phyloP scores from a whole-genome alignment of 257 asterid species.

The Henckelia pumila region DNA sequence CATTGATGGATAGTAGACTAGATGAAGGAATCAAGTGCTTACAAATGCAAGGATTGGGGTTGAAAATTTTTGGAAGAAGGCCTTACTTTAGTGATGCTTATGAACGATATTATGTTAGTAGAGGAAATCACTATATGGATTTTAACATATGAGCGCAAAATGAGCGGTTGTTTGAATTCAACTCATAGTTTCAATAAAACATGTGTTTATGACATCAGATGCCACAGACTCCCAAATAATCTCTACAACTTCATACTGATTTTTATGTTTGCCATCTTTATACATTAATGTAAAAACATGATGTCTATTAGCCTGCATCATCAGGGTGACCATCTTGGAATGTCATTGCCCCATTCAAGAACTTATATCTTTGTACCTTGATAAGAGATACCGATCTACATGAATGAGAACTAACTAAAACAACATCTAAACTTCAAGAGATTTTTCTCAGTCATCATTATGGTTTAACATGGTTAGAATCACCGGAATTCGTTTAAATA shows the following conservation, averaged over 20 bases:
- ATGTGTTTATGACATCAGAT: neutral
- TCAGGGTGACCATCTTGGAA: neutral
- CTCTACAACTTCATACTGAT: neutral
- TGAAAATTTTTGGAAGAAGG: neutral
- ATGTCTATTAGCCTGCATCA: neutral
- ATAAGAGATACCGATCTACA: neutral
- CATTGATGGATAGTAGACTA: conserved; percentile 16
- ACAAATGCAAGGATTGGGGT: neutral
- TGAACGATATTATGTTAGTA: neutral
- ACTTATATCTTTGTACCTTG: neutral
- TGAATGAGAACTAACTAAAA: neutral
- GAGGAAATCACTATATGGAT: neutral
- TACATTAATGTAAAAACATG: neutral
- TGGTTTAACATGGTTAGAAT: neutral
- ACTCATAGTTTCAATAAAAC: too few relatives aligned
- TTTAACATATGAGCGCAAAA: too few relatives aligned
- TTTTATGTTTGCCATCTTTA: too few relatives aligned
- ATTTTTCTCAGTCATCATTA: neutral
- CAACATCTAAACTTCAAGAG: neutral
- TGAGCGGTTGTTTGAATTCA: too few relatives aligned
- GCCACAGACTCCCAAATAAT: too few relatives aligned
- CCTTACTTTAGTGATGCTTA: neutral
- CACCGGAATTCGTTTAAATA: conserved; percentile 1
- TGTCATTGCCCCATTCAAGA: neutral
- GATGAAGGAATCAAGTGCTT: conserved; percentile 1